A percentile compares a stretch with the other conserved stretches of the same genome.
phyloP scores from a whole-genome alignment of 495 filamentous ascomycete genomes.

The Letharia lupina region DNA sequence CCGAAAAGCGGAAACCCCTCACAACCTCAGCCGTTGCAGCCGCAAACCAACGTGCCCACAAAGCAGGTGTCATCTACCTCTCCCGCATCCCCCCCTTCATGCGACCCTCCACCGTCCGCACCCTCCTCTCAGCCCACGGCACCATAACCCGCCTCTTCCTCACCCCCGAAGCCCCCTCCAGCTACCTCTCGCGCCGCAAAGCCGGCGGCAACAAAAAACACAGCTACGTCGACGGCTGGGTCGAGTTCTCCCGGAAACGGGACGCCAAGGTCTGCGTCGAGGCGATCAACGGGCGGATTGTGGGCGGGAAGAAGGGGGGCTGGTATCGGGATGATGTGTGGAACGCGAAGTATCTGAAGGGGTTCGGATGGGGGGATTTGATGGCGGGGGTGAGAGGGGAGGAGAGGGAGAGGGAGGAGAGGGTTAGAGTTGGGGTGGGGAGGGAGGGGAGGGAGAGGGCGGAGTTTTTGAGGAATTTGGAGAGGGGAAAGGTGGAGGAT shows the following conservation, averaged over 20 bases:
- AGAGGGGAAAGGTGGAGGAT: slow-evolving; percentile 74
- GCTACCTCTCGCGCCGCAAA: slow-evolving; percentile 49
- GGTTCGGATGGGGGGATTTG: slow-evolving; percentile 71
- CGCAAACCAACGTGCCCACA: slow-evolving; percentile 25
- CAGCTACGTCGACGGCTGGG: slow-evolving; percentile 85
- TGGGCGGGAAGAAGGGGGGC: slow-evolving; percentile 79
- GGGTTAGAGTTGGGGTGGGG: slow-evolving; percentile 46
- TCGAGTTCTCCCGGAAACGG: slow-evolving; percentile 71
- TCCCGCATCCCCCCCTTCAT: slow-evolving; percentile 91
- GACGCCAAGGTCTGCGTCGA: slow-evolving; percentile 81
- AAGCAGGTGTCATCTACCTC: slow-evolving; percentile 69
- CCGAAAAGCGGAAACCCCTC: slow-evolving; percentile 26
- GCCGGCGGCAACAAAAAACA: slow-evolving; percentile 83
- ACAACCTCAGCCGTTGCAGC: slow-evolving; percentile 1
- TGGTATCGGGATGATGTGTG: slow-evolving; percentile 93
- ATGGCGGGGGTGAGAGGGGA: slow-evolving; percentile 49
- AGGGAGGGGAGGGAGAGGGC: slow-evolving; percentile 71
- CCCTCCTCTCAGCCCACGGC: slow-evolving; percentile 68
- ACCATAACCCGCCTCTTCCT: slow-evolving; percentile 81
- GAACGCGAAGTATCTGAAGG: slow-evolving; percentile 74
- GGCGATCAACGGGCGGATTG: slow-evolving; percentile 68
- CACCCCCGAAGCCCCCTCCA: slow-evolving; percentile 62
- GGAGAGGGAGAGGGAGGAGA: slow-evolving; percentile 31
- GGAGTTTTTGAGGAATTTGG: slow-evolving; percentile 47
- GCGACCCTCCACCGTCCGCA: slow-evolving; percentile 74